Evolutionary conservation across 768 basidiomycete genomes (phyloP), one percentile per base, ranked within the genome.

Genomic region (Boletus eberwhitei): DNA sequence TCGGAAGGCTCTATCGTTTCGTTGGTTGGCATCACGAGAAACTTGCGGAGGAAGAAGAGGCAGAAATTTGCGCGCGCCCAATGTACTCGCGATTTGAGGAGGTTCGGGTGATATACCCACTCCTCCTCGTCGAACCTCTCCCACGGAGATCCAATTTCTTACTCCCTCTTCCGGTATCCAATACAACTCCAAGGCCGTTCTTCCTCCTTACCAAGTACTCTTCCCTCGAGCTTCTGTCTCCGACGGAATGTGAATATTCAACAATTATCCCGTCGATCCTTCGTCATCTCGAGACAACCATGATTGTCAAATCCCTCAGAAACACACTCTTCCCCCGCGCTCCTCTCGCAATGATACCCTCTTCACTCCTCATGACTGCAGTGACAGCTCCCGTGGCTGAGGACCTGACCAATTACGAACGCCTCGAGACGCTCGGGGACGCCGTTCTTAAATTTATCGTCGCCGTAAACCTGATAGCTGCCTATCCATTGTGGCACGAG

Each of bases 401-500:
- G 37, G 88, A 87, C 61, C 66, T 46, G 16, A 61, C 46, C 26
- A 83, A 90, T 61, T 90, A 91, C 60, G 83, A 91, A 64, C 80
- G 88, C 4, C 73, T 90, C 16, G 89, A 91, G 63, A 84, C 84
- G 0, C 77, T 91, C 5, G 89, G 89, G 1, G 89, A 91, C 61
- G 82, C 84, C 0, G 86, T 88, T 2, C 76, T 91, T 29, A 90
- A 91, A 64, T 87, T 83, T 56, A 61, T 82, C 22, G 74, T 74
- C 9, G 77, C 77, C 17, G 64, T 87, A 11, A 84, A 89, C 61
- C 73, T 90, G 8, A 70, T 88, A 36, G 80, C 80, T 0, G 72
- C 82, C 40, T 80, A 86, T 62, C 88, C 86, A 0, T 61, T 80
- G n/a, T 91, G 88, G 89, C 89, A 86, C 53, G 89, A 91, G 60